Percentiles rank a stretch among this genome's conserved stretches.
Conservation (phyloP, 139 green algal genomes). For the Chlamydomonas schloesseri region DNA sequence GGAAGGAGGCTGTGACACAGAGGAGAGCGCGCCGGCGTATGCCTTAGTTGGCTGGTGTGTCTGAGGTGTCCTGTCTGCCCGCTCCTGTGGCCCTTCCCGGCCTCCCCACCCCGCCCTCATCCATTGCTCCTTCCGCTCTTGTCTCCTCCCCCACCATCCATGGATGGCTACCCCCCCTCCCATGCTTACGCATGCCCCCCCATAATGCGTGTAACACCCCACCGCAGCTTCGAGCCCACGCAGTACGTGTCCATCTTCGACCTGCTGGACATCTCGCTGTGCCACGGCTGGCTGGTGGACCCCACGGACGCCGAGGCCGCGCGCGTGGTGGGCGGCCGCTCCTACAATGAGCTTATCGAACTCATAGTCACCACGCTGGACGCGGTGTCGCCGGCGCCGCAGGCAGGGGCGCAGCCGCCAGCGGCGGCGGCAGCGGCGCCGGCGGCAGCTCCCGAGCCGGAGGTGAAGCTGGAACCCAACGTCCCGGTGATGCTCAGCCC, state of each 20-base stretch:
- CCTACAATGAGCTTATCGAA: constrained; percentile 90
- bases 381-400: not conserved
- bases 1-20: no score
- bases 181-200: no score
- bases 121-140: no score
- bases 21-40: no score
- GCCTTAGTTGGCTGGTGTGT: no score
- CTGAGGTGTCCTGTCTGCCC: no score
- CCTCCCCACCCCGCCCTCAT: no score
- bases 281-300: constrained; percentile 96
- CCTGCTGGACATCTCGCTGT: constrained; percentile 91
- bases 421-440: not conserved
- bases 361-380: constrained; percentile 71
- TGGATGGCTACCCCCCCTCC: no score
- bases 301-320: constrained; percentile 41
- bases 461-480: not conserved
- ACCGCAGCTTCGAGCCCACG: constrained; percentile 59
- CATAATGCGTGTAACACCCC: no score
- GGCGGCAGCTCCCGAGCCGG: not conserved
- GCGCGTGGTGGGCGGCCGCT: constrained; percentile 49
- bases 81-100: no score
- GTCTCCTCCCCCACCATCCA: no score
- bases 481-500: no score
- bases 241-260: constrained; percentile 91
- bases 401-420: not conserved